phyloP scores from a whole-genome alignment of 768 basidiomycete genomes.

The Leccinum ochraceum region DNA sequence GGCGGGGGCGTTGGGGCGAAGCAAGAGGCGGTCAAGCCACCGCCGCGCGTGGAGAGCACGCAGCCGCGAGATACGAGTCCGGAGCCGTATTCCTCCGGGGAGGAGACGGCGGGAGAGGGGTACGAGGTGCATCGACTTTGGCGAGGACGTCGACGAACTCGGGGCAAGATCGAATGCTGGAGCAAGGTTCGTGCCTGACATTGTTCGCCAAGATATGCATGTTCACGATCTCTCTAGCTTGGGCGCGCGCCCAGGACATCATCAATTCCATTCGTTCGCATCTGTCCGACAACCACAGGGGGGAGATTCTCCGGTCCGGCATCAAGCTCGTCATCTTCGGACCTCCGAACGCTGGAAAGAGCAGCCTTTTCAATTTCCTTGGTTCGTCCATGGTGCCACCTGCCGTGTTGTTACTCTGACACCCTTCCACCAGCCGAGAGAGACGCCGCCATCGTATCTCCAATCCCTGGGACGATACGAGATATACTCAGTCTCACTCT shows the following conservation, averaged over 20 bases:
- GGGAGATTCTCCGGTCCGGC: conserved; percentile 83
- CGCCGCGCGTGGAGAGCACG: conserved; percentile 79
- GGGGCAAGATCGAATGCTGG: conserved; percentile 77
- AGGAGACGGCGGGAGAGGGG: conserved; percentile 49
- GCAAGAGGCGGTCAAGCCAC: conserved; percentile 52
- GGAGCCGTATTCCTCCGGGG: conserved; percentile 72
- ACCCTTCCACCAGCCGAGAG: conserved; percentile 60
- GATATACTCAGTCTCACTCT: conserved; percentile 85
- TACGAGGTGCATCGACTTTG: conserved; percentile 69
- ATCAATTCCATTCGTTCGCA: conserved; percentile 53
- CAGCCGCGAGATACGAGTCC: conserved; percentile 82
- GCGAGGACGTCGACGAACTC: conserved; percentile 81
- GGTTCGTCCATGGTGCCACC: conserved; percentile 42
- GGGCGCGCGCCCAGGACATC: conserved; percentile 48
- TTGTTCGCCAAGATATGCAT: not conserved
- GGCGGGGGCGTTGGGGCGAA: conserved; percentile 10
- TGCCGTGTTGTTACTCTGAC: not conserved
- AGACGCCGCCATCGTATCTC: conserved; percentile 88
- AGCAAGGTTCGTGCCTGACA: conserved; percentile 50
- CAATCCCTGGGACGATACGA: conserved; percentile 85
- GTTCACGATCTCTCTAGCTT: conserved; percentile 42
- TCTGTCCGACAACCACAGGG: conserved; percentile 69
- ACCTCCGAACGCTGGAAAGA: conserved; percentile 94
- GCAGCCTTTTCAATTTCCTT: conserved; percentile 81
- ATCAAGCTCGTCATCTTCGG: conserved; percentile 87